Evolutionary conservation across 2,329 filamentous ascomycete genomes (phyloP).

Genomic region (Myriosclerotinia curreyana): DNA sequence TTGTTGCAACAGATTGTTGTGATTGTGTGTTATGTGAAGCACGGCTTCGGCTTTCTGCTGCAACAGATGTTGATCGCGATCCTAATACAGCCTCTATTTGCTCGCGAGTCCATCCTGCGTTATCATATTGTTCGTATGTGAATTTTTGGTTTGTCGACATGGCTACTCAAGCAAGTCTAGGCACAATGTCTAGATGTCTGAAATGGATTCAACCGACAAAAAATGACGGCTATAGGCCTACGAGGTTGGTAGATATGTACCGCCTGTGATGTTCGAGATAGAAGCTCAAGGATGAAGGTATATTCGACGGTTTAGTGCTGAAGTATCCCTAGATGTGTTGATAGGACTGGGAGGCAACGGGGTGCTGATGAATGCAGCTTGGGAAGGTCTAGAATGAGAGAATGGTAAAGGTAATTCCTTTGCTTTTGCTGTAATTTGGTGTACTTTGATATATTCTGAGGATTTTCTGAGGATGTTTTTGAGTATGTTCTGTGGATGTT

Average conservation of each 20-base stretch:
- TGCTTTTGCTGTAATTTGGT: background rate
- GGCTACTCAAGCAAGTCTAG: background rate
- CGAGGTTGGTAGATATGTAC: too few relatives aligned
- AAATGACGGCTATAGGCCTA: background rate
- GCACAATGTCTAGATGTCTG: background rate
- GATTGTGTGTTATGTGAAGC: too few relatives aligned
- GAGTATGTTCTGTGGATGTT: background rate
- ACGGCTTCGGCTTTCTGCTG: too few relatives aligned
- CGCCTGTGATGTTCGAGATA: background rate
- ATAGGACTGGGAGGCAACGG: too few relatives aligned
- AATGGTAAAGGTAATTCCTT: background rate
- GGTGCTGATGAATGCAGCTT: background rate
- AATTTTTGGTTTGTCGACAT: background rate
- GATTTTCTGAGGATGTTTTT: too few relatives aligned
- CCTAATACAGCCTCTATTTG: too few relatives aligned
- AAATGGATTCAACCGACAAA: background rate
- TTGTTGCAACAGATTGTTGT: too few relatives aligned
- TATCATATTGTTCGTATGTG: background rate
- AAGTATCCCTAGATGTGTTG: background rate
- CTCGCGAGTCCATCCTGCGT: too few relatives aligned
- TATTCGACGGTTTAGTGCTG: background rate
- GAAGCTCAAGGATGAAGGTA: background rate
- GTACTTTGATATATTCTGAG: background rate
- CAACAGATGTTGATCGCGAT: too few relatives aligned
- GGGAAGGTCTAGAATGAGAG: too few relatives aligned